Conservation (phyloP, 2,329 filamentous ascomycete species). For the Leptographium flavum region DNA sequence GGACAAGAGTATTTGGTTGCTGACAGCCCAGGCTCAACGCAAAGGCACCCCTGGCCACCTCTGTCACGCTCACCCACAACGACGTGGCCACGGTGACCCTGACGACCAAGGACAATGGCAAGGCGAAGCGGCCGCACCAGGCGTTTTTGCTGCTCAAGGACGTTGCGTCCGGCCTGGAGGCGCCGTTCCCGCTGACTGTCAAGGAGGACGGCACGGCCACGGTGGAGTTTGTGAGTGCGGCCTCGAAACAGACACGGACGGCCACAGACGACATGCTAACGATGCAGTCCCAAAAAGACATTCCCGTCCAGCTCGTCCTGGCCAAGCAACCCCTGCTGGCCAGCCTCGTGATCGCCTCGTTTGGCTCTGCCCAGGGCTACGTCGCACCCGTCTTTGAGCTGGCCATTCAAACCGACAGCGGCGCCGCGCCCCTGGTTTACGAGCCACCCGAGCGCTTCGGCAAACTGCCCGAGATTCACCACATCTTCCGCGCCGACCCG, state of each 20-base stretch:
- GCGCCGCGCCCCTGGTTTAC: slow-evolving; percentile 39
- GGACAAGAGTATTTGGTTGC: too few species aligned
- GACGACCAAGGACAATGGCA: slow-evolving; percentile 66
- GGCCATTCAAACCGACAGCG: slow-evolving; percentile 48
- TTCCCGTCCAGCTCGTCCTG: slow-evolving; percentile 68
- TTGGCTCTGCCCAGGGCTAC: slow-evolving; percentile 58
- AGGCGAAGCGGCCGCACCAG: slow-evolving; percentile 78
- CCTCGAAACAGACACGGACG: too few species aligned
- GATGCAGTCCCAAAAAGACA: slow-evolving; percentile 67
- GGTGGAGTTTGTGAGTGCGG: slow-evolving; percentile 60
- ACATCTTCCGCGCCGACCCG: slow-evolving; percentile 73
- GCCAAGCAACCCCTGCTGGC: slow-evolving; percentile 56
- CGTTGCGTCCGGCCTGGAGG: slow-evolving; percentile 60
- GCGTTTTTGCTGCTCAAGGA: slow-evolving; percentile 80
- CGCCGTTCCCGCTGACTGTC: slow-evolving; percentile 68
- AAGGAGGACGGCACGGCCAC: slow-evolving; percentile 82
- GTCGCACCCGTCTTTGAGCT: slow-evolving; percentile 61
- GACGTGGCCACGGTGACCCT: slow-evolving; percentile 73
- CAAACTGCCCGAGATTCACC: slow-evolving; percentile 72
- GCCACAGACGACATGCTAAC: too few species aligned
- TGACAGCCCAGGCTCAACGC: slow-evolving; percentile 36
- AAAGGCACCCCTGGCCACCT: slow-evolving; percentile 44
- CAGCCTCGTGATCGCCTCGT: slow-evolving; percentile 74
- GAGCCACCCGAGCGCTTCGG: slow-evolving; percentile 68
- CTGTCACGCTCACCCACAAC: slow-evolving; percentile 48